Percentiles rank a stretch among this genome's conserved stretches.
Evolutionary conservation across 208 protist genomes (phyloP).

Genomic region (Acanthamoeba sp.): DNA sequence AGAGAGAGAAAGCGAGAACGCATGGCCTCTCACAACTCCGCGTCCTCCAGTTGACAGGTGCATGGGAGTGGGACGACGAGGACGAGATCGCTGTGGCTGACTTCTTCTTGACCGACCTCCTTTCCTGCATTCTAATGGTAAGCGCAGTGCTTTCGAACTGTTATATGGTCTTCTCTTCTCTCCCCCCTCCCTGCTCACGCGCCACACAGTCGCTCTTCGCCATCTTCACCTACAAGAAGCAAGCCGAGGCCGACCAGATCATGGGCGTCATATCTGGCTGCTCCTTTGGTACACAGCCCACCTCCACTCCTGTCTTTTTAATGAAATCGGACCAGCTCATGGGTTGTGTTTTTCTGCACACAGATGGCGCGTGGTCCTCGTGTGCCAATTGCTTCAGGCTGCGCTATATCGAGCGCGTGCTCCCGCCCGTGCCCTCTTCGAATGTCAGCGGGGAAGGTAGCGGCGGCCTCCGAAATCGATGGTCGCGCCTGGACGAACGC

Average conservation of each 20-base stretch:
- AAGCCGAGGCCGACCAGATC: background rate
- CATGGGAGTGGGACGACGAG: background rate
- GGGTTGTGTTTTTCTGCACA: background rate
- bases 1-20: background rate
- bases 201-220: background rate
- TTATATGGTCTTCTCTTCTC: background rate
- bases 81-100: slow-evolving; percentile 37
- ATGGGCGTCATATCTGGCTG: background rate
- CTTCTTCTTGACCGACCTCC: slow-evolving; percentile 22
- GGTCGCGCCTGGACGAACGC: background rate
- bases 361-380: background rate
- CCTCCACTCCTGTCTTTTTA: too few species aligned
- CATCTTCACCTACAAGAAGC: slow-evolving; percentile 31
- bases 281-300: background rate
- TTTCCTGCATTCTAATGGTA: background rate
- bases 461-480: background rate
- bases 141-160: background rate
- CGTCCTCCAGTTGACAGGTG: background rate
- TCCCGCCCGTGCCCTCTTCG: slow-evolving; percentile 9
- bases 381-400: background rate
- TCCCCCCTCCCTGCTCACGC: too few species aligned
- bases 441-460: background rate
- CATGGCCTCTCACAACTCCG: background rate
- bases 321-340: background rate
- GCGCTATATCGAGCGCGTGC: background rate